A percentile compares a stretch with the other conserved stretches of the same genome.
Evolutionary conservation across 2,329 filamentous ascomycete species (phyloP).

Genomic region (Apiospora pterosperma): DNA sequence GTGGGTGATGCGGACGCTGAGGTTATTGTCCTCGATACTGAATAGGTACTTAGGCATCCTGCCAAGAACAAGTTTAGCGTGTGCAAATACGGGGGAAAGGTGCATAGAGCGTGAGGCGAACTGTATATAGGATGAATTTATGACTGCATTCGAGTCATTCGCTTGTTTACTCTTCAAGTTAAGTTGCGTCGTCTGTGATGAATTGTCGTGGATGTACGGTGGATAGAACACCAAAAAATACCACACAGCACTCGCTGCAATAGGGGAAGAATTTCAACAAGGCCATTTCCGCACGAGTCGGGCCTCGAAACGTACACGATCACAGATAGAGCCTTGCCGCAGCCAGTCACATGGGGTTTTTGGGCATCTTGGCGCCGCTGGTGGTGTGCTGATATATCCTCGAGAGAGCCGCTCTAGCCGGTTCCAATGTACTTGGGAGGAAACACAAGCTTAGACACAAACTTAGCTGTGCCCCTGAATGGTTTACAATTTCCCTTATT

Average conservation of each 20-base stretch:
- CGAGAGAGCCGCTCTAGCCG: not conserved
- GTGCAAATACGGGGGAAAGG: not conserved
- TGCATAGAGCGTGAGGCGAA: not conserved
- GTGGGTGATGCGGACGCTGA: slow-evolving; percentile 67
- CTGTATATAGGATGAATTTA: not conserved
- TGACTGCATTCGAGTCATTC: not conserved
- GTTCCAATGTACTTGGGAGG: not conserved
- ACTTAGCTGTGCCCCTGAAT: too few species aligned
- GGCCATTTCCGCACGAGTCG: not conserved
- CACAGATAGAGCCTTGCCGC: not conserved
- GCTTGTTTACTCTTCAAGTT: not conserved
- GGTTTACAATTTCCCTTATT: not conserved
- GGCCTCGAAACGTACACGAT: not conserved
- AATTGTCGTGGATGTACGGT: not conserved
- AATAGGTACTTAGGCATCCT: slow-evolving; percentile 33
- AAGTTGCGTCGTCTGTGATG: not conserved
- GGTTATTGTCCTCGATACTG: slow-evolving; percentile 64
- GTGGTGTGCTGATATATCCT: too few species aligned
- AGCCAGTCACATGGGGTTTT: not conserved
- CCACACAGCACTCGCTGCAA: not conserved
- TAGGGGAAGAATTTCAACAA: not conserved
- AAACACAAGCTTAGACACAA: not conserved
- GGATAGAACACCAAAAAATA: not conserved
- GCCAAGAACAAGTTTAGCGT: not conserved
- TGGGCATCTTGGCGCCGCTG: too few species aligned